Evolutionary conservation across 2,329 filamentous ascomycete species (phyloP).

Genomic region (Paecilomyces sp.): DNA sequence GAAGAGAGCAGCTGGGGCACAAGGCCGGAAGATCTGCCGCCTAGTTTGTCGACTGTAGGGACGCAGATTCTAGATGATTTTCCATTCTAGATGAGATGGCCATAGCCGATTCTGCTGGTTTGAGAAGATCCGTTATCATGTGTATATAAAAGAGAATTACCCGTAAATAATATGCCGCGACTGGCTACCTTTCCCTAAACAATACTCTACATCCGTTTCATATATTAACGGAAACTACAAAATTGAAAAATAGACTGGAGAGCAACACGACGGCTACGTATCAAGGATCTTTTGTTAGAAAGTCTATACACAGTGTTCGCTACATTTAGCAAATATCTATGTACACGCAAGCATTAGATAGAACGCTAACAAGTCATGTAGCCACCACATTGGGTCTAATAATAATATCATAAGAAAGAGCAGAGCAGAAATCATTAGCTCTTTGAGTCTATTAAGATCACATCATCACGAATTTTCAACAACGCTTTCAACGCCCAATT

Average conservation of each 20-base stretch:
- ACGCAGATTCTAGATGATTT: not conserved
- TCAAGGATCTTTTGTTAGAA: not conserved
- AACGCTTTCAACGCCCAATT: not conserved
- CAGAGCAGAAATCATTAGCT: not conserved
- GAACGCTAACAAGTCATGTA: not conserved
- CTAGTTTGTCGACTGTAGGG: slow-evolving; percentile 37
- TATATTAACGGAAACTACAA: too few relatives aligned
- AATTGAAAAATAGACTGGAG: not conserved
- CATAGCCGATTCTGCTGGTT: not conserved
- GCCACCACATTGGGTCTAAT: not conserved
- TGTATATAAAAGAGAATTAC: not conserved
- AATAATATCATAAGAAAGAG: not conserved
- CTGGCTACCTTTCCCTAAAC: not conserved
- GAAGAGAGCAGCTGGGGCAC: slow-evolving; percentile 63
- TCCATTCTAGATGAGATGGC: not conserved
- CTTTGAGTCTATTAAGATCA: not conserved
- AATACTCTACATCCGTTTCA: too few relatives aligned
- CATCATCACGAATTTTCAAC: not conserved
- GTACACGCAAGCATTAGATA: not conserved
- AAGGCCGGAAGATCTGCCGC: slow-evolving; percentile 52
- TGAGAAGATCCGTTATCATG: not conserved
- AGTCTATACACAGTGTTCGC: not conserved
- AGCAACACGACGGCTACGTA: not conserved
- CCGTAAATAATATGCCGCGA: not conserved
- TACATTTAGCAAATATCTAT: not conserved